Evolutionary conservation across 1,284 basidiomycete species (phyloP).

Genomic region (Leccinum fallax): DNA sequence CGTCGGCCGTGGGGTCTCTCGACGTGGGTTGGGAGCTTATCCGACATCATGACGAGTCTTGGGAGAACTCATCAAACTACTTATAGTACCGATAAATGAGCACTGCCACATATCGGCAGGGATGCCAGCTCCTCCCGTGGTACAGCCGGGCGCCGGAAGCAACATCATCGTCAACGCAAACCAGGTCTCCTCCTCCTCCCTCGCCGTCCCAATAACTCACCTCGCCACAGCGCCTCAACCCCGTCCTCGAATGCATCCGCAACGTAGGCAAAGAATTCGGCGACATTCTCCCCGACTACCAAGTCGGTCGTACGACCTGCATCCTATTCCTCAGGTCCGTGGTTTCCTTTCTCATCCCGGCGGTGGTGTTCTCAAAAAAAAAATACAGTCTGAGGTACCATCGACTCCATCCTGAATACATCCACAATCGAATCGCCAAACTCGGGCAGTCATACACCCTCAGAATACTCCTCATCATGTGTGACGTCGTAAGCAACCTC

Average conservation of each 20-base stretch:
- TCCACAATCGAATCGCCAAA: conserved; percentile 87
- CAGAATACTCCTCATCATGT: conserved; percentile 87
- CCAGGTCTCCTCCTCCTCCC: conserved; percentile 15
- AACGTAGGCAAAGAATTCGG: conserved; percentile 94
- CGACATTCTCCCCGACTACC: conserved; percentile 92
- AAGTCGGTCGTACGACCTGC: conserved; percentile 95
- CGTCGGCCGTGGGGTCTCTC: conserved; percentile 9
- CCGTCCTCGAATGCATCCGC: conserved; percentile 80
- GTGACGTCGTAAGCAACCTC: conserved; percentile 77
- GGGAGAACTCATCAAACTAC: neutral
- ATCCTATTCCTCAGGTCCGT: conserved; percentile 85
- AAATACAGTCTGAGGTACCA: conserved; percentile 84
- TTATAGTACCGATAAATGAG: neutral
- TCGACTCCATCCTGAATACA: conserved; percentile 96
- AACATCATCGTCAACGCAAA: conserved; percentile 71
- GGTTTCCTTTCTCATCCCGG: neutral
- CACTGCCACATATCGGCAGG: conserved; percentile 28
- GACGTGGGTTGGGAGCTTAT: conserved; percentile 30
- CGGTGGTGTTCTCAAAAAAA: conserved; percentile 3
- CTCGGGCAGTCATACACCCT: conserved; percentile 83
- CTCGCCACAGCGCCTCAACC: conserved; percentile 76
- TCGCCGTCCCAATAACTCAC: neutral
- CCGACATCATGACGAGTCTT: conserved; percentile 30
- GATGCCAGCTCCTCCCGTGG: conserved; percentile 46
- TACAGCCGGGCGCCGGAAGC: conserved; percentile 68